Conservation (phyloP, 345 rosid genomes). For the Xanthoceras sorbifolium region DNA sequence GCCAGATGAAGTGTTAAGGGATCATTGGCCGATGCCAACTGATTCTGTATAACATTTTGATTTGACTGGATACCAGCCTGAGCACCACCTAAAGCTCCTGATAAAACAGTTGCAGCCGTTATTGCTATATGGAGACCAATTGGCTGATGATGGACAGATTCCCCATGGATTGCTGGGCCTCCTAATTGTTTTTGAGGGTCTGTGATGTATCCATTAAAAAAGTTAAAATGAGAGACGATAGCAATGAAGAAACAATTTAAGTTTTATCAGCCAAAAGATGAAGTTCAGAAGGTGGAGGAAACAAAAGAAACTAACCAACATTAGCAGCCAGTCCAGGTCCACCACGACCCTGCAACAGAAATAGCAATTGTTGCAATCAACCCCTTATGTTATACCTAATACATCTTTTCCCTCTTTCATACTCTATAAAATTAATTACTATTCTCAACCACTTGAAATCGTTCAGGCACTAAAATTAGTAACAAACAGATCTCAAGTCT, state of each 20-base stretch:
- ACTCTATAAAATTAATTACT: neutral
- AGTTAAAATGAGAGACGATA: slow-evolving; percentile 1
- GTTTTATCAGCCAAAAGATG: slow-evolving; percentile 5
- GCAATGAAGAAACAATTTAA: neutral
- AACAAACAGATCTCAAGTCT: neutral
- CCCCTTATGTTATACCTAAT: neutral
- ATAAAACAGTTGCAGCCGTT: slow-evolving; percentile 74
- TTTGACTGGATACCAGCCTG: slow-evolving; percentile 56
- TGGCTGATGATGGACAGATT: slow-evolving; percentile 61
- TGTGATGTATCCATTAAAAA: slow-evolving; percentile 27
- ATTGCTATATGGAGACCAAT: slow-evolving; percentile 84
- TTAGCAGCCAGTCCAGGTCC: slow-evolving; percentile 71
- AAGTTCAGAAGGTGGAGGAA: neutral
- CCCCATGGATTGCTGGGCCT: slow-evolving; percentile 48
- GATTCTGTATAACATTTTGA: slow-evolving; percentile 51
- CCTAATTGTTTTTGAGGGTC: slow-evolving; percentile 69
- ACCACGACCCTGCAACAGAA: slow-evolving; percentile 81
- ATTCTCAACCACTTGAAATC: neutral
- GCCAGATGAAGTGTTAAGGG: slow-evolving; percentile 92
- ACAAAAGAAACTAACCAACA: slow-evolving; percentile 50
- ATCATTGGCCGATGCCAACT: slow-evolving; percentile 61
- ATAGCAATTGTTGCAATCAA: neutral
- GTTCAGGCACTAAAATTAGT: neutral
- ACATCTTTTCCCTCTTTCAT: neutral
- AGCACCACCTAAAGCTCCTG: slow-evolving; percentile 74